Evolutionary conservation across 495 filamentous ascomycete genomes (phyloP), one percentile per base, ranked within the genome.

Genomic region (Paragyromitra xinjiangensis): DNA sequence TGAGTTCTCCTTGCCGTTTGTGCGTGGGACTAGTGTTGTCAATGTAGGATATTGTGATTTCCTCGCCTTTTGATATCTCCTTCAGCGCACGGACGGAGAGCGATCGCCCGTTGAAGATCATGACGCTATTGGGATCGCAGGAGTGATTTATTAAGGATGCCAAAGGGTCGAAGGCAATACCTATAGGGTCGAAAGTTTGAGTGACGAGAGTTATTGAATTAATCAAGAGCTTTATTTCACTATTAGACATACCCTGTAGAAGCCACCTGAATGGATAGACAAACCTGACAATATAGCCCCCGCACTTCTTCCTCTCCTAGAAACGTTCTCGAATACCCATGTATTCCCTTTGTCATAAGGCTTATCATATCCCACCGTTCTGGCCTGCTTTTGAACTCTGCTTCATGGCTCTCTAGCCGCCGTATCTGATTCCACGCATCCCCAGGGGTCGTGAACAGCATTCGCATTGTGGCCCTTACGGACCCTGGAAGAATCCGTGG

Each of bases 31-130:
- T 85, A 0, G 87, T 91, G 22, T 85, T 84, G 81, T 93, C 91
- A 69, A 91, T 84, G 80, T 94, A 94, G 26, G 89, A 89, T 75
- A 92, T 89, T 66, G 87, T 88, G 51, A 94, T 84, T 81, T 94
- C 91, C 14, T 88, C 86, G 72, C 86, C 86, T 29, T 86, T 83
- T 6, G 85, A 77, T 69, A 83, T 87, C 34, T 72, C 69, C 42
- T 74, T 83, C 6, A 88, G 78, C 1, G 84, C 82, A 12, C 87
- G 83, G 14, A 88, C 69, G 0, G 82, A 76, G 4, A 87, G 68
- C 39, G 82, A 51, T 0, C 73, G 75, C 16, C 87, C 88, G 64
- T 92, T 88, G 78, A 92, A 91, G 14, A 88, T 86, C 42, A 92
- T 85, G 14, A 87, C 85, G n/a, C 89, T 86, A 72, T 92, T 94